A percentile compares a stretch with the other conserved stretches of the same genome.
These are phyloP conservation scores for Phoma sp. DNA, from an alignment of 2,329 filamentous ascomycete species.

Conservation along the genomic window DNA sequence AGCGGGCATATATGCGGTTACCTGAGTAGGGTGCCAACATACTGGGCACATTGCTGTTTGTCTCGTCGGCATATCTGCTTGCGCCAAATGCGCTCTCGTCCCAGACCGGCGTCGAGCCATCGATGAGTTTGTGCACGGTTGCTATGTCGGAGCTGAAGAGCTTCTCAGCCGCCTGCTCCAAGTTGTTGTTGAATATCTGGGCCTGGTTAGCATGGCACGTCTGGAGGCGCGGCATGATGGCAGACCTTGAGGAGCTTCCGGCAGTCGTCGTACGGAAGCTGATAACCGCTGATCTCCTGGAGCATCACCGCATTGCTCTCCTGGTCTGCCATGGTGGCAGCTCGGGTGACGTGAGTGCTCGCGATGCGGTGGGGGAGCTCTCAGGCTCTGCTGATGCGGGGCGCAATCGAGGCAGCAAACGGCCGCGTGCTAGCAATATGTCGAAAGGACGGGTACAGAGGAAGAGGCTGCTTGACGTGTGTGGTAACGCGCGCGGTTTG, in stretches of 20 bases:
- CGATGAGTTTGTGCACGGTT: constrained; percentile 29
- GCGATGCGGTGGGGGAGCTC: background rate
- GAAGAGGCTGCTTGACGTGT: background rate
- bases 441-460: background rate
- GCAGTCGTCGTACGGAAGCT: constrained; percentile 8
- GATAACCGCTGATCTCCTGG: constrained; percentile 12
- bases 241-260: constrained; percentile 17
- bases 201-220: background rate
- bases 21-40: constrained; percentile 19
- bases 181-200: constrained; percentile 35
- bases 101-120: constrained; percentile 35
- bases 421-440: constrained; percentile 5
- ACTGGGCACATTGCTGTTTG: constrained; percentile 34
- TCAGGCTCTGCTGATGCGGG: background rate
- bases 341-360: background rate
- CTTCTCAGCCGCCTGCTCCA: constrained; percentile 34
- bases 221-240: background rate
- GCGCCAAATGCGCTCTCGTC: constrained; percentile 40
- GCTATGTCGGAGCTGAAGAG: constrained; percentile 29
- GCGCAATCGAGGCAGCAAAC: constrained; percentile 7
- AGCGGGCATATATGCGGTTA: constrained; percentile 8
- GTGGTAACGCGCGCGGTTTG: background rate
- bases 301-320: constrained; percentile 8
- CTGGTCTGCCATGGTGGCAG: constrained; percentile 4
- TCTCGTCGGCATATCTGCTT: constrained; percentile 42